Percentiles rank a stretch among this genome's conserved stretches.
These are phyloP conservation scores for Cercospora sp. DNA, from an alignment of 2,329 filamentous ascomycete species.

Conservation along the genomic window DNA sequence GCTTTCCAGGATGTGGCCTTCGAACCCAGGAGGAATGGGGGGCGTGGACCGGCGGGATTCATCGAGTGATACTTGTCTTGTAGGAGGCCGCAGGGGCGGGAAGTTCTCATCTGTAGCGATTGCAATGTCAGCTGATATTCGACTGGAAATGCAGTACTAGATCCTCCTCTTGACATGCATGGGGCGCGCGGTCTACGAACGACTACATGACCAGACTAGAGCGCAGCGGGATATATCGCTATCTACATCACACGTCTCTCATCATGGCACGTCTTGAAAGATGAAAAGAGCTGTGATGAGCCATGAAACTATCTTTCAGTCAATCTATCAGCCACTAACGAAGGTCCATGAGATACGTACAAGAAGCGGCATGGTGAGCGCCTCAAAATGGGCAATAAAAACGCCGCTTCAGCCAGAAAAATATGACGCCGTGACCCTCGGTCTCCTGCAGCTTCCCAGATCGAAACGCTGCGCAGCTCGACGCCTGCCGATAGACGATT, in stretches of 20 bases:
- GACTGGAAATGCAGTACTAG: background rate
- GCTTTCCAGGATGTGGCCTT: slow-evolving; percentile 38
- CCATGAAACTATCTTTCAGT: slow-evolving; percentile 37
- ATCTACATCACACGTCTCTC: slow-evolving; percentile 30
- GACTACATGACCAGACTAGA: background rate
- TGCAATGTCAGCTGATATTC: slow-evolving; percentile 17
- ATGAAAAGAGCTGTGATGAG: slow-evolving; percentile 26
- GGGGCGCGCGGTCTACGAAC: slow-evolving; percentile 16
- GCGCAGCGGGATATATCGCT: background rate
- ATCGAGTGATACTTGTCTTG: slow-evolving; percentile 32
- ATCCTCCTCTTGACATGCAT: slow-evolving; percentile 31
- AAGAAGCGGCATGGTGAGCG: slow-evolving; percentile 33
- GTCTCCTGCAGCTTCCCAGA: slow-evolving; percentile 1
- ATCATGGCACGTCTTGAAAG: slow-evolving; percentile 27
- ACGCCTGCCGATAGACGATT: slow-evolving; percentile 29
- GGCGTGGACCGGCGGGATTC: slow-evolving; percentile 39
- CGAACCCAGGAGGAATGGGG: slow-evolving; percentile 41
- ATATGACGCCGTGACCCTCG: slow-evolving; percentile 19
- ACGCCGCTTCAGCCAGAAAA: slow-evolving; percentile 15
- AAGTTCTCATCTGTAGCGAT: slow-evolving; percentile 35
- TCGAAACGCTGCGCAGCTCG: slow-evolving; percentile 9
- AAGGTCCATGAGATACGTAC: slow-evolving; percentile 38
- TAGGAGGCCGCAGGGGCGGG: slow-evolving; percentile 28
- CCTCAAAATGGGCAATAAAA: slow-evolving; percentile 18
- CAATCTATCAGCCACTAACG: slow-evolving; percentile 39